Conservation (phyloP, 108 stramenopile species). For the Cylindrotheca fusiformis region DNA sequence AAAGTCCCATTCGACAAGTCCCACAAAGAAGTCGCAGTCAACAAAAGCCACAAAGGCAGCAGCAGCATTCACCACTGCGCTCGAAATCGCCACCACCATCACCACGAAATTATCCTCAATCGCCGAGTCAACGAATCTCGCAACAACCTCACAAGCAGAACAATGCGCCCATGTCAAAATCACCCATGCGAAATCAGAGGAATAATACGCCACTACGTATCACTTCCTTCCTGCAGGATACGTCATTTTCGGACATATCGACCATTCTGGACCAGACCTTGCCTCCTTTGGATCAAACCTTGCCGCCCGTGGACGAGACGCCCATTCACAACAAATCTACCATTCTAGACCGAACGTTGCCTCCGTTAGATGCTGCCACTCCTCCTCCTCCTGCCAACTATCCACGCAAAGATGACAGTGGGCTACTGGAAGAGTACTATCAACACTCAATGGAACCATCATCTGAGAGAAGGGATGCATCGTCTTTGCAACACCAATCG, state of each 20-base stretch:
- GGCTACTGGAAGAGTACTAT: not conserved
- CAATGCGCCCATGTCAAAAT: not conserved
- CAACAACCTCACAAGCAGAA: not conserved
- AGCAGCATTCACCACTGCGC: constrained; percentile 1
- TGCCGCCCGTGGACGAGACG: too few species aligned
- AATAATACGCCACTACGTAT: not conserved
- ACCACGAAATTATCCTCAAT: not conserved
- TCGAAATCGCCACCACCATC: constrained; percentile 1
- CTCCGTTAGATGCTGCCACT: not conserved
- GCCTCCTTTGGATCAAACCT: not conserved
- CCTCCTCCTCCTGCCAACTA: not conserved
- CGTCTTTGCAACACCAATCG: constrained; percentile 19
- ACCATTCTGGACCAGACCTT: not conserved
- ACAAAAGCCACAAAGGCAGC: not conserved
- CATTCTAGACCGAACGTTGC: not conserved
- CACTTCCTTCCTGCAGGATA: not conserved
- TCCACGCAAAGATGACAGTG: not conserved
- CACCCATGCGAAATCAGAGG: not conserved
- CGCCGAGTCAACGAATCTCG: not conserved
- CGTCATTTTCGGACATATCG: not conserved
- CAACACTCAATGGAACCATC: not conserved
- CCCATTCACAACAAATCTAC: not conserved
- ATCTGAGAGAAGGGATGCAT: constrained; percentile 5
- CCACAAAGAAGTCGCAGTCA: not conserved
- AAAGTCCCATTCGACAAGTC: not conserved